Base-by-base conservation (phyloP, 768 basidiomycete species). In the Hortiboletus flavorubellus region DNA sequence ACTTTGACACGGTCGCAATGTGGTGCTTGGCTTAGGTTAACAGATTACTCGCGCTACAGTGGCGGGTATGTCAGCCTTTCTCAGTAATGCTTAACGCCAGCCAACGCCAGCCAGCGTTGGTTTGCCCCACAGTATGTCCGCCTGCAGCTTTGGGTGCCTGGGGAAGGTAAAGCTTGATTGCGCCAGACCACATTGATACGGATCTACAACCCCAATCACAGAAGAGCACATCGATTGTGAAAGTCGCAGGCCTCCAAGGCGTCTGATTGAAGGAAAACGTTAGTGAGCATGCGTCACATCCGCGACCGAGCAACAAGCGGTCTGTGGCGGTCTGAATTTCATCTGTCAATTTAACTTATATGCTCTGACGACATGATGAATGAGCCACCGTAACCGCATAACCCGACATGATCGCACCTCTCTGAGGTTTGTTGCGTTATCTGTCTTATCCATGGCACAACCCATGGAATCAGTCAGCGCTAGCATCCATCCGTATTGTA, bases 281-380 rank as follows among this genome's bases (percentile, higher is more conserved):
- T 21, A 46, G 42, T 48, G 18, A 34, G 41, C n/a, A 26, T 38
- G 40, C 23, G 18, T 23, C 14, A 3, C 18, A 21, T n/a, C 26
- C 16, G 23, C 21, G 23, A 35, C 56, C 45, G 42, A 40, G 37
- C 16, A 15, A 26, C 26, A 26, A 5, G 26, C 26, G 26, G 26
- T 42, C 14, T 4, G 58, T 46, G 61, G 57, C 47, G 44, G 41
- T 48, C 37, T 54, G 38, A 39, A 42, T 54, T 41, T 33, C 33
- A 55, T 40, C 45, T 55, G 58, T 55, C 54, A 54, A 35, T 29
- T 42, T 1, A 40, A 37, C 43, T 46, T 30, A 33, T 15, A 16
- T 30, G 31, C 26, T 44, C 31, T 59, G 58, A 56, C 39, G 33
- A 63, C 34, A 34, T 57, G 49, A 55, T 55, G 45, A n/a, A n/a